Base-by-base conservation (phyloP, 768 basidiomycete species). In the Rhizopogon sp. region DNA sequence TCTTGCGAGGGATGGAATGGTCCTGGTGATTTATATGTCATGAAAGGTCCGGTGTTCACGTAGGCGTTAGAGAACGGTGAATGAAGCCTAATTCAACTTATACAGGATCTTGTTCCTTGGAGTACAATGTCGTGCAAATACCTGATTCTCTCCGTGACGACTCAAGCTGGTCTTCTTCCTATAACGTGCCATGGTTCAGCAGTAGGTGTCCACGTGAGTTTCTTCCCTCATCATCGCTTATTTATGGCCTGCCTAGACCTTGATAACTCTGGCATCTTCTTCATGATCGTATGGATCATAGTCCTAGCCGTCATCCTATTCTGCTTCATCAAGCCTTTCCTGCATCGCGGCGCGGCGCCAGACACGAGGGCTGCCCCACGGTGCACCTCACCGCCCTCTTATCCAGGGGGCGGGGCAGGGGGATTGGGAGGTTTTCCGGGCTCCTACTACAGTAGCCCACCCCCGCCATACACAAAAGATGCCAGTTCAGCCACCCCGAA, bases 1-100 rank as follows among this genome's bases (percentile, higher is more conserved):
- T 86, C 84, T 16, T 98, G 95, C 62, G 95, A 98, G 74, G 95
- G 95, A 22, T 98, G 89, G 88, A 82, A 79, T 39, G 73, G 77
- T 33, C 81, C 91, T 4, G 93, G 90, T 0, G 95, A 98, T 71
- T 77, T 82, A 1, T 82, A 85, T 67, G 90, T 98, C 13, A 69
- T 96, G 58, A 90, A 92, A 76, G 93, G 94, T 88, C 35, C 72
- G 59, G 58, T 50, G 29, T 40, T 51, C 28, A 22, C 33, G n/a
- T 40, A 22, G 11, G 14, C 6, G 22, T 16, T 42, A 16, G 20
- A 20, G n/a, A n/a, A 33, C 44, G 16, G 50, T 25, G 29, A 33
- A 56, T 25, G 25, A 25, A 25, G 16, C 50, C 45, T 35, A 39
- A 42, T 37, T 44, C 39, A 31, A 45, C 39, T 42, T 44, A 33